phyloP scores from a whole-genome alignment of 2,329 filamentous ascomycete genomes.

The Apiospora arundinis region DNA sequence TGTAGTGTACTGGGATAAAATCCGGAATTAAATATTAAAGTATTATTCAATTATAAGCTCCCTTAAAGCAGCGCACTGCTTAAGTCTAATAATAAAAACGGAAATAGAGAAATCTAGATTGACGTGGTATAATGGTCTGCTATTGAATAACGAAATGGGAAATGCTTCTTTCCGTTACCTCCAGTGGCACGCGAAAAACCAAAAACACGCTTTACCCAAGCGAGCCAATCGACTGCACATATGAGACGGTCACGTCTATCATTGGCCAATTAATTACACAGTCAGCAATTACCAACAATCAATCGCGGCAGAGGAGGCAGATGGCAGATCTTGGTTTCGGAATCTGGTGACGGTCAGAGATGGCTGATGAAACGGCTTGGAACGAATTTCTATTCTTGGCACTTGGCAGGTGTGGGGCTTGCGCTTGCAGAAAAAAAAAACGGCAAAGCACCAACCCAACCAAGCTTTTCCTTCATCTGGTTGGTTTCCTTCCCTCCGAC shows the following conservation, averaged over 20 bases:
- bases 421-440: background rate
- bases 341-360: background rate
- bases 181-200: too few species aligned
- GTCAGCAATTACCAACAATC: too few species aligned
- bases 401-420: background rate
- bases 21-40: too few species aligned
- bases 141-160: too few species aligned
- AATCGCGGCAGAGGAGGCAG: background rate
- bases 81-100: too few species aligned
- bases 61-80: too few species aligned
- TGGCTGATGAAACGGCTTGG: conserved; percentile 10
- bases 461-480: background rate
- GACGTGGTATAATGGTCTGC: too few species aligned
- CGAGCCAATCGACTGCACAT: background rate
- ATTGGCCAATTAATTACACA: background rate
- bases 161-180: too few species aligned
- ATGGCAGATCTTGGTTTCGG: background rate
- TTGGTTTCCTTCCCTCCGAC: background rate
- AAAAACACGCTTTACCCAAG: background rate
- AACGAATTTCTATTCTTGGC: conserved; percentile 16
- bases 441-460: background rate
- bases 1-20: too few species aligned
- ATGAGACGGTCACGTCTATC: background rate
- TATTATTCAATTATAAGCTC: too few species aligned
- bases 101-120: too few species aligned